Evolutionary conservation across 768 basidiomycete genomes (phyloP).

Genomic region (Filobasidium wieringae): DNA sequence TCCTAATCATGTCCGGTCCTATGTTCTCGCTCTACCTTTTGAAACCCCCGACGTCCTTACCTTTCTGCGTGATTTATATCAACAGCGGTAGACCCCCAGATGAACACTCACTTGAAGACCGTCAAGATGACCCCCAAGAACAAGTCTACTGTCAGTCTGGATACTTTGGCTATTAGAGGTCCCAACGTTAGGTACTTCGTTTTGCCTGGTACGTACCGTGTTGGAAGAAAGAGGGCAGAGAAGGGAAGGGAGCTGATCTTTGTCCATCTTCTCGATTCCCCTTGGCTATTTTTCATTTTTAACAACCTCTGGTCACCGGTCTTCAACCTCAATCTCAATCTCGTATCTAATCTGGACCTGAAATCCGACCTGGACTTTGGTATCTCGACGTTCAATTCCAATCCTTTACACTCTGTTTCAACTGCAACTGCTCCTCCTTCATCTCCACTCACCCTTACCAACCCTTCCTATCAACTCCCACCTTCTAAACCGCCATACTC

Average conservation of each 20-base stretch:
- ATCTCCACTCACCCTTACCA: not conserved
- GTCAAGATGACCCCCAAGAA: conserved; percentile 92
- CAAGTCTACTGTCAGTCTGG: conserved; percentile 72
- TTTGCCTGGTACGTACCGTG: conserved; percentile 48
- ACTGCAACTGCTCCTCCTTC: not conserved
- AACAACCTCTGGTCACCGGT: too few relatives aligned
- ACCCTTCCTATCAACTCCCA: not conserved
- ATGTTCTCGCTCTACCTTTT: not conserved
- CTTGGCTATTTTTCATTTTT: too few relatives aligned
- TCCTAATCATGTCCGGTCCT: too few relatives aligned
- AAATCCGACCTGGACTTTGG: too few relatives aligned
- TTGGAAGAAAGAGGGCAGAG: not conserved
- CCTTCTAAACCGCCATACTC: not conserved
- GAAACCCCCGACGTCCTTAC: not conserved
- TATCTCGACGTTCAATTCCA: too few relatives aligned
- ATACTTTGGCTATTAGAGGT: conserved; percentile 84
- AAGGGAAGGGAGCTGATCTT: not conserved
- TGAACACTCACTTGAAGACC: conserved; percentile 98
- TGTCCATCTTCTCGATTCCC: too few relatives aligned
- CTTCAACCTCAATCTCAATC: too few relatives aligned
- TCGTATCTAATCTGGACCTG: too few relatives aligned
- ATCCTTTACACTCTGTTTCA: too few relatives aligned
- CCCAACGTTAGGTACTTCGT: conserved; percentile 95
- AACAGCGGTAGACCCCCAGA: conserved; percentile 93
- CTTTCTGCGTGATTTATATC: too few relatives aligned